Conservation (phyloP, 345 rosid genomes). For the Eucalyptus guilfoylei region DNA sequence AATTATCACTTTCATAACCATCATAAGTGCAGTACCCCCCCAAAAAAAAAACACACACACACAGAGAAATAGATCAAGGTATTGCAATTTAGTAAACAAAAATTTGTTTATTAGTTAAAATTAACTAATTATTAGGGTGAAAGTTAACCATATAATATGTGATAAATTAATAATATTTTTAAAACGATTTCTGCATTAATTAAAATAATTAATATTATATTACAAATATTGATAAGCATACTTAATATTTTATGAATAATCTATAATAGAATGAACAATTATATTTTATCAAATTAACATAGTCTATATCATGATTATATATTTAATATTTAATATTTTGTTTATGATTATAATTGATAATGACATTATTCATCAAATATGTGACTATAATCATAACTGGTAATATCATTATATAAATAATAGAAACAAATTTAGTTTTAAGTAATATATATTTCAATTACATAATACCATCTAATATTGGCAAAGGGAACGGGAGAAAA, state of each 20-base stretch:
- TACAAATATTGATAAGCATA: neutral
- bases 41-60: neutral
- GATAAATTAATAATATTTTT: neutral
- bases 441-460: neutral
- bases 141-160: neutral
- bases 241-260: neutral
- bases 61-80: neutral
- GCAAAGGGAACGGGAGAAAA: neutral
- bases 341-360: neutral
- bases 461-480: neutral
- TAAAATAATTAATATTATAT: neutral
- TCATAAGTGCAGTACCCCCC: neutral
- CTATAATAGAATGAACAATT: neutral
- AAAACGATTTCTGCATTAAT: neutral
- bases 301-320: neutral
- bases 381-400: neutral
- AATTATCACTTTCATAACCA: neutral
- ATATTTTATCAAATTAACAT: neutral
- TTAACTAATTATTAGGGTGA: neutral
- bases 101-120: neutral
- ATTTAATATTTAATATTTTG: neutral
- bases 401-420: neutral
- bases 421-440: neutral
- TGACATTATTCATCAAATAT: neutral
- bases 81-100: neutral